Evolutionary conservation across 352 stramenopile genomes (phyloP).

Genomic region (Peronospora farinosa): DNA sequence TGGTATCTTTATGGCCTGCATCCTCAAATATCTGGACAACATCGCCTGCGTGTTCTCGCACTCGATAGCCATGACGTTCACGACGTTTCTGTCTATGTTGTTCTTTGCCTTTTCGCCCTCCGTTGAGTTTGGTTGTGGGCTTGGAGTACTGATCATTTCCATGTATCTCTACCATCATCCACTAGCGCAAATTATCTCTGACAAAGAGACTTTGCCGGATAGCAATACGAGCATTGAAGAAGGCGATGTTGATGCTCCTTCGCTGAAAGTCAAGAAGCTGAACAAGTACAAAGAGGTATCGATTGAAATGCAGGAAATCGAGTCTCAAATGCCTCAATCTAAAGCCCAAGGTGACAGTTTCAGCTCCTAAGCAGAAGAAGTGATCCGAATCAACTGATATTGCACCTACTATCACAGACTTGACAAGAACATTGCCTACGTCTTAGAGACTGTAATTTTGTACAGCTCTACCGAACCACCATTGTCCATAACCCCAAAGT

Average conservation of each 20-base stretch:
- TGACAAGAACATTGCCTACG: too few species aligned
- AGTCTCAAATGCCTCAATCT: neutral
- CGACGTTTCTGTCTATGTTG: constrained; percentile 78
- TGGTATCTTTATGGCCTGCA: constrained; percentile 71
- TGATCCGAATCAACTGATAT: too few species aligned
- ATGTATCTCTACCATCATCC: constrained; percentile 86
- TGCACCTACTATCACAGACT: too few species aligned
- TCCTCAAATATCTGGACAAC: constrained; percentile 87
- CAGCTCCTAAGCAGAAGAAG: neutral
- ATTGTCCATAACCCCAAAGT: too few species aligned
- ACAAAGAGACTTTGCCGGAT: constrained; percentile 4
- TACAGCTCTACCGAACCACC: too few species aligned
- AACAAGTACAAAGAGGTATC: constrained; percentile 17
- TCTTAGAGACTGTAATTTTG: too few species aligned
- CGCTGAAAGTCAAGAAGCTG: constrained; percentile 8
- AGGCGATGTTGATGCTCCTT: constrained; percentile 1
- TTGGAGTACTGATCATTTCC: constrained; percentile 70
- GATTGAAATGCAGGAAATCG: neutral
- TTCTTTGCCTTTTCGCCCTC: constrained; percentile 80
- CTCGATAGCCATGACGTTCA: constrained; percentile 85
- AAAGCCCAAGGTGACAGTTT: neutral
- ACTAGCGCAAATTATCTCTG: constrained; percentile 16
- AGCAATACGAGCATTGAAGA: constrained; percentile 17
- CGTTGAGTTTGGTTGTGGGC: constrained; percentile 73
- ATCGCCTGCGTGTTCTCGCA: constrained; percentile 83